Evolutionary conservation across 306 rosid species (phyloP).

Genomic region (Leucaena leucocephala): DNA sequence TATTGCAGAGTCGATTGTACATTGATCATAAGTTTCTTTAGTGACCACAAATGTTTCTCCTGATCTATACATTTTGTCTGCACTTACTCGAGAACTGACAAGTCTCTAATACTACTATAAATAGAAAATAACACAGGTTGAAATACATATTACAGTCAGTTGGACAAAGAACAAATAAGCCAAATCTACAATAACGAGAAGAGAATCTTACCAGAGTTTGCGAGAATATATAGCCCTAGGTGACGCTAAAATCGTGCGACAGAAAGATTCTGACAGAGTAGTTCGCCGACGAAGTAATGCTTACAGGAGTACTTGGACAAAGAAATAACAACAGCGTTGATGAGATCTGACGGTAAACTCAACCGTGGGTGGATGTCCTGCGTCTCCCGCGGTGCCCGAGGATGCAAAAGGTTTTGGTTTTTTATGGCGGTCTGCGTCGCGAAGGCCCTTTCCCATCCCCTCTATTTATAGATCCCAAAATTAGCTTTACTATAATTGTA

Average conservation of each 20-base stretch:
- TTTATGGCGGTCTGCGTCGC: neutral
- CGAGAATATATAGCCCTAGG: neutral
- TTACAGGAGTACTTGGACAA: neutral
- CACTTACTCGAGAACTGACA: neutral
- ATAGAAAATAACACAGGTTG: neutral
- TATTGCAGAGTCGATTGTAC: neutral
- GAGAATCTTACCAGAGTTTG: neutral
- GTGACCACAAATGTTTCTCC: neutral
- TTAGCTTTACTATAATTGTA: neutral
- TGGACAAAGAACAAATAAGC: neutral
- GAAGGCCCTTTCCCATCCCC: neutral
- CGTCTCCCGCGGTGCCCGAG: neutral
- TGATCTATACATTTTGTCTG: neutral
- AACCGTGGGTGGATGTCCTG: neutral
- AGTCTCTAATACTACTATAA: neutral
- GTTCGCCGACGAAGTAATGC: neutral
- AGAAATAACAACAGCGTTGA: neutral
- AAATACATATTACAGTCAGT: neutral
- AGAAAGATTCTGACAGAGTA: neutral
- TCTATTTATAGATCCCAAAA: slow-evolving; percentile 21
- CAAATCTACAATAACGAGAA: neutral
- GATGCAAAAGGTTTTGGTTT: neutral
- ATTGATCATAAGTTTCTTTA: neutral
- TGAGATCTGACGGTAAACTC: neutral
- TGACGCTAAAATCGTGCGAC: neutral